Evolutionary conservation across 202 grass and related monocot species (phyloP).

Genomic region (Hordeum pubiflorum): DNA sequence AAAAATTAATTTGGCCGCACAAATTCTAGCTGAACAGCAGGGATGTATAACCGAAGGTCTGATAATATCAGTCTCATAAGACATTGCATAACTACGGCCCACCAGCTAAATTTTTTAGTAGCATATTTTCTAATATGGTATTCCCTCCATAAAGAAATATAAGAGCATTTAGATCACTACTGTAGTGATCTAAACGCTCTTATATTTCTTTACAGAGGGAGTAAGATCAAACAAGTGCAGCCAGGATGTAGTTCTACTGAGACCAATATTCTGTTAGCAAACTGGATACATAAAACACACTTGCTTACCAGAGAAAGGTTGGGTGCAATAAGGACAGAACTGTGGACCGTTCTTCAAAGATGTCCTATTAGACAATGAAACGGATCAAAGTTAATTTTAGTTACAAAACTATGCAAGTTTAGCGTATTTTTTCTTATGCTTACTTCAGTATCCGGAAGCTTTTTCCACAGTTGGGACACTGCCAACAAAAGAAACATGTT

Average conservation of each 20-base stretch:
- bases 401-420: not conserved
- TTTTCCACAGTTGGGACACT: constrained; percentile 75
- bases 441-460: constrained; percentile 67
- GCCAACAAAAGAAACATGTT: constrained; percentile 19
- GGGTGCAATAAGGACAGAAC: constrained; percentile 63
- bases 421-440: not conserved
- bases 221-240: not conserved
- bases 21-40: not conserved
- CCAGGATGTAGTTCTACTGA: not conserved
- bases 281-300: not conserved
- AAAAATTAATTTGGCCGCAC: not conserved
- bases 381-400: not conserved
- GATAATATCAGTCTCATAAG: not conserved
- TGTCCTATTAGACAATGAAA: constrained; percentile 40
- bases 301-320: constrained; percentile 69
- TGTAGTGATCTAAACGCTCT: too few relatives aligned
- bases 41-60: too few relatives aligned
- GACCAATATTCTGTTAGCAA: not conserved
- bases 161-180: too few relatives aligned
- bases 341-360: constrained; percentile 64
- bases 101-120: too few relatives aligned
- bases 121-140: too few relatives aligned
- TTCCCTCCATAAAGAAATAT: too few relatives aligned
- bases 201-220: too few relatives aligned
- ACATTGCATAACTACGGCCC: not conserved